phyloP scores from a whole-genome alignment of 140 eudicot species.

The Bidens hawaiensis region DNA sequence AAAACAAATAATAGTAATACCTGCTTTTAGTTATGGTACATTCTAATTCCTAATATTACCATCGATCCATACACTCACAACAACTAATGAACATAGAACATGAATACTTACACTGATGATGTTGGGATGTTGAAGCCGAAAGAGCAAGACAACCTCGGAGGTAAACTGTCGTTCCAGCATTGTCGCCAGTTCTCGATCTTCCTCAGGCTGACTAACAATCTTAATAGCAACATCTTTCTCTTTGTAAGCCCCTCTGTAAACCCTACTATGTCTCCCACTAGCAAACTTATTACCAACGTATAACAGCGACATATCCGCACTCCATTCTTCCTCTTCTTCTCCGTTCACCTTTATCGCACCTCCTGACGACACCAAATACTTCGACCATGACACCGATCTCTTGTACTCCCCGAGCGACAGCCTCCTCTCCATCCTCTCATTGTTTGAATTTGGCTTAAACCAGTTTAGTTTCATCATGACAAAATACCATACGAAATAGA shows the following conservation, averaged over 20 bases:
- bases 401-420: constrained; percentile 70
- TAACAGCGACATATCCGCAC: constrained; percentile 91
- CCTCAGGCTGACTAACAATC: constrained; percentile 91
- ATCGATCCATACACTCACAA: neutral
- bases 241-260: constrained; percentile 79
- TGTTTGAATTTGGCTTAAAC: constrained; percentile 60
- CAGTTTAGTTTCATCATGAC: constrained; percentile 70
- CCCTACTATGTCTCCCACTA: constrained; percentile 80
- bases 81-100: neutral
- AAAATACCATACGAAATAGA: too few species aligned
- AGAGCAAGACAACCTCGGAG: constrained; percentile 70
- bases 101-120: constrained; percentile 67
- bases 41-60: neutral
- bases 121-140: constrained; percentile 78
- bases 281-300: constrained; percentile 83
- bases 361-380: constrained; percentile 71
- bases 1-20: too few species aligned
- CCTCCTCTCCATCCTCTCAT: constrained; percentile 64
- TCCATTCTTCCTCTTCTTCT: constrained; percentile 56
- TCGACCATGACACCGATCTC: constrained; percentile 83
- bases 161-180: constrained; percentile 61
- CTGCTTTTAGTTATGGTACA: too few species aligned
- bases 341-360: constrained; percentile 69
- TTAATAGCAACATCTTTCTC: constrained; percentile 82
- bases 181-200: constrained; percentile 77